A percentile compares a stretch with the other conserved stretches of the same genome.
Evolutionary conservation across 768 basidiomycete species (phyloP).

Genomic region (Suillus weaverae): DNA sequence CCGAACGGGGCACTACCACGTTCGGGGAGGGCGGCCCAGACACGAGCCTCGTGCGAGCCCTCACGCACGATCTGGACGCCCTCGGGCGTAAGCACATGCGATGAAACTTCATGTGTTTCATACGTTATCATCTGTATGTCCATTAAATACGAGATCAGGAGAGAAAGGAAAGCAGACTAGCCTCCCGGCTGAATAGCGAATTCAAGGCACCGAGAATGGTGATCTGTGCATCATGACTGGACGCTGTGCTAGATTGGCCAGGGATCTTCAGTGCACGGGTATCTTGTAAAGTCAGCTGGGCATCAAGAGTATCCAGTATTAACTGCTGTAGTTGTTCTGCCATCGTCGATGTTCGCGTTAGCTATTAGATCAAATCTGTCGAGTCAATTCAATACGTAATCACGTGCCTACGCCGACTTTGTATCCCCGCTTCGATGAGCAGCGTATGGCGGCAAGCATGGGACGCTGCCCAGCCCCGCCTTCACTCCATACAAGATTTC

Average conservation of each 20-base stretch:
- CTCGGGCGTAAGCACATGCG: conserved; percentile 79
- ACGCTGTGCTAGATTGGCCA: conserved; percentile 55
- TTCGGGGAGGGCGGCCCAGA: conserved; percentile 80
- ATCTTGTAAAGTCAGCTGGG: conserved; percentile 56
- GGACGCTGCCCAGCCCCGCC: conserved; percentile 54
- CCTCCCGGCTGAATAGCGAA: conserved; percentile 84
- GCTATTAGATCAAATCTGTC: conserved; percentile 9
- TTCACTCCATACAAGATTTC: conserved; percentile 48
- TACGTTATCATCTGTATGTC: conserved; percentile 75
- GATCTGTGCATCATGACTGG: conserved; percentile 77
- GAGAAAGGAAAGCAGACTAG: conserved; percentile 34
- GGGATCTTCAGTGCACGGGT: conserved; percentile 69
- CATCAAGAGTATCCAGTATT: conserved; percentile 70
- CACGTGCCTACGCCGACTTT: conserved; percentile 16
- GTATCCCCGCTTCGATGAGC: conserved; percentile 6
- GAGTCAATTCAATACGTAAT: conserved; percentile 9
- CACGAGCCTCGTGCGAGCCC: conserved; percentile 94
- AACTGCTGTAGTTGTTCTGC: conserved; percentile 80
- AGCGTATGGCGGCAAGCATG: conserved; percentile 61
- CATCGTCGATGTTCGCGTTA: conserved; percentile 41
- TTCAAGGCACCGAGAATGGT: conserved; percentile 88
- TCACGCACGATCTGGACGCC: conserved; percentile 73
- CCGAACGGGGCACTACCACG: conserved; percentile 73
- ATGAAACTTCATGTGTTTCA: conserved; percentile 71
- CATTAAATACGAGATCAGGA: conserved; percentile 15